Evolutionary conservation across 345 rosid species (phyloP), one percentile per base, ranked within the genome.

Genomic region (Lumnitzera littorea): DNA sequence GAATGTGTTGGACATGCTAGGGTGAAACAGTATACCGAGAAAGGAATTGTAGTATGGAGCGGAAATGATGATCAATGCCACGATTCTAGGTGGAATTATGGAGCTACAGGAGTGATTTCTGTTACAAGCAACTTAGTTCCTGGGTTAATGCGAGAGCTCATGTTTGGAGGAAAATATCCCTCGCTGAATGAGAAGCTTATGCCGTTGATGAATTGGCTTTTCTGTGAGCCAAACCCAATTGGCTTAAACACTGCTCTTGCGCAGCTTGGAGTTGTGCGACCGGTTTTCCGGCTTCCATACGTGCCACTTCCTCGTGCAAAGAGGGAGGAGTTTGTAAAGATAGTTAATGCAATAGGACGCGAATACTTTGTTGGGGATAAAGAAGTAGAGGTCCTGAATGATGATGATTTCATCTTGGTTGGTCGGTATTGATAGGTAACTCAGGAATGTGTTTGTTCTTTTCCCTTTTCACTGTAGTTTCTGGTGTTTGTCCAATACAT

Each of bases 211-310:
- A 76, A 82, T 48, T 89, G 89, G 97, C 82, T 87, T 5, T 88
- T 89, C 65, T 60, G 68, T 16, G 94, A 92, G 73, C 91, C 95
- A 9, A 87, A 87, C 67, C 91, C 95, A 2, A 84, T 86, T 64
- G 91, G 84, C n/a, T 72, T 92, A 54, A 90, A 89, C 80, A 90
- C 90, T 2, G 95, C 97, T 49, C 84, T 87, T 61, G 90, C 97
- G 36, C 97, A 86, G 62, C 80, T 94, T 1, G 97, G 97, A 48
- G 95, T 86, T 46, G 85, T 77, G 9, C 79, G 83, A 63, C 98
- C 96, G 1, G 82, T 89, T 59, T 89, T 87, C 77, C 73, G 90
- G 71, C 76, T 89, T 48, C 98, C 97, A 5, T 85, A 82, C 47
- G 83, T 81, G 25, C 98, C 97, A 7, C 85, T 92, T 56, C 76